phyloP scores from a whole-genome alignment of 192 early-diverging fungal species.

The Gaertneriomyces semiglobifer region DNA sequence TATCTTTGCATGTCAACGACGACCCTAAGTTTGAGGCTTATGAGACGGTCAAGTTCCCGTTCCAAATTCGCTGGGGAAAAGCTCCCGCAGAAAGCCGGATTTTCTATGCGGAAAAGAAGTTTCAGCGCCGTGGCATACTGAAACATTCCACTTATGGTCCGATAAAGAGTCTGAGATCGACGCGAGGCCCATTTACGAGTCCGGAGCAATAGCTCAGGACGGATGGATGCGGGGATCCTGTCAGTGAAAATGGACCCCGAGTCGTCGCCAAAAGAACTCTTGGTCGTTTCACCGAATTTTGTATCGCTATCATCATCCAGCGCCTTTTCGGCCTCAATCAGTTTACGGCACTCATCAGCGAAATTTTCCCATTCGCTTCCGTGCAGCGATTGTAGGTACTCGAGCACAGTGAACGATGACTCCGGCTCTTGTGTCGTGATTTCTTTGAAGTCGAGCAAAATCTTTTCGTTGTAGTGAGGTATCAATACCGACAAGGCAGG shows the following conservation, averaged over 20 bases:
- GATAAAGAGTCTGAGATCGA: conserved; percentile 65
- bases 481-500: conserved; percentile 60
- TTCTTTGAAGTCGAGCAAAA: conserved; percentile 7
- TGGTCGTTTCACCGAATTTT: conserved; percentile 69
- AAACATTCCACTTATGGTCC: conserved; percentile 77
- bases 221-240: conserved; percentile 33
- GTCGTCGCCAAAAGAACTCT: conserved; percentile 65
- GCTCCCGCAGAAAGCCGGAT: background rate
- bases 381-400: conserved; percentile 22
- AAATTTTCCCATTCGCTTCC: conserved; percentile 87
- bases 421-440: conserved; percentile 6
- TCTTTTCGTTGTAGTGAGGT: conserved; percentile 51
- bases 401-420: conserved; percentile 1
- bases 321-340: conserved; percentile 16
- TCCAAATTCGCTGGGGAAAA: conserved; percentile 8
- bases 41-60: background rate
- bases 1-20: conserved; percentile 82
- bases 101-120: conserved; percentile 29
- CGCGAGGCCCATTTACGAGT: no score
- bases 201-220: no score
- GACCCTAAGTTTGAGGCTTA: conserved; percentile 76
- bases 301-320: conserved; percentile 31
- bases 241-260: conserved; percentile 28
- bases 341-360: conserved; percentile 75
- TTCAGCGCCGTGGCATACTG: conserved; percentile 84